phyloP scores from a whole-genome alignment of 257 asterid species.

The Agastache rugosa region DNA sequence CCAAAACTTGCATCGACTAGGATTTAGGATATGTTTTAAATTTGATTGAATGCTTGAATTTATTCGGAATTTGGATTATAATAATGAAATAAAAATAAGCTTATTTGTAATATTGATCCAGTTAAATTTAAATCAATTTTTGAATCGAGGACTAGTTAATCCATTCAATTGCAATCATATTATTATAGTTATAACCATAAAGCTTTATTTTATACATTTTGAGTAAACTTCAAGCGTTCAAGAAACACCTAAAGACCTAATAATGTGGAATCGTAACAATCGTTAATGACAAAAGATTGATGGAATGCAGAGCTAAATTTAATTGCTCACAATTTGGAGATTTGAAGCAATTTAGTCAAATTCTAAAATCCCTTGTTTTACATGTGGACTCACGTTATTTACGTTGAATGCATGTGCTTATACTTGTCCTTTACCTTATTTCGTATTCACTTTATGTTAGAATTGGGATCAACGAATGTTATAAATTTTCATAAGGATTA shows the following conservation, averaged over 20 bases:
- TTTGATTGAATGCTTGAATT: background rate
- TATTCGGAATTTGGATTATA: no score
- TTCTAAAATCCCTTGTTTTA: background rate
- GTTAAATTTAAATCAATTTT: background rate
- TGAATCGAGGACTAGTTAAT: background rate
- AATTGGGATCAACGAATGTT: background rate
- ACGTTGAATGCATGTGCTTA: constrained; percentile 21
- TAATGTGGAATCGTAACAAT: background rate
- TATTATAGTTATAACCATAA: background rate
- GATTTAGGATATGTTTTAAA: background rate
- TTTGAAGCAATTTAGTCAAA: background rate
- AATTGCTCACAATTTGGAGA: background rate
- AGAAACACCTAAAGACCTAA: background rate
- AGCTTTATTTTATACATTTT: background rate
- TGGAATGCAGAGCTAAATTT: background rate
- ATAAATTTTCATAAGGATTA: background rate
- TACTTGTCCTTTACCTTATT: background rate
- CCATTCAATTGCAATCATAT: background rate
- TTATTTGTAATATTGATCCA: background rate
- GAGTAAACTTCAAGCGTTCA: background rate
- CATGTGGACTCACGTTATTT: background rate
- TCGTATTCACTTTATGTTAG: background rate
- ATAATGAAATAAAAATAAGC: no score
- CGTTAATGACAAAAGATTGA: background rate
- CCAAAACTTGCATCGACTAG: no score